Percentiles rank a stretch among this genome's conserved stretches.
These are phyloP conservation scores for Chenopodium suecicum DNA, from an alignment of 148 eudicot genomes.

Conservation along the genomic window DNA sequence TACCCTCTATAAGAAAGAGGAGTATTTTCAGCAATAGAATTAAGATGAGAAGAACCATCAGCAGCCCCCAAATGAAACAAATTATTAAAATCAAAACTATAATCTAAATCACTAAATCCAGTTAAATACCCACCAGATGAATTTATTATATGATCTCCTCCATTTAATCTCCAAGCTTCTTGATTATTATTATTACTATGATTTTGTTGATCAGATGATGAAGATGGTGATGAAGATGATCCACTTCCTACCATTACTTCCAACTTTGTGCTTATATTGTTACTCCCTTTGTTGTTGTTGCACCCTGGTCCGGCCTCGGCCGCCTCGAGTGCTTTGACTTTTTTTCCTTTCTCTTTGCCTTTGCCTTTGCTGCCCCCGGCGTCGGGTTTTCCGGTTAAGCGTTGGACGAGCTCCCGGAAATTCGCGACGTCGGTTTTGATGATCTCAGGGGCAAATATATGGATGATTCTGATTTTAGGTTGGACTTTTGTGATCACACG, in stretches of 20 bases:
- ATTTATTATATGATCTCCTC: constrained; percentile 6
- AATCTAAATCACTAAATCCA: constrained; percentile 52
- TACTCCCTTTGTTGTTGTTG: not conserved
- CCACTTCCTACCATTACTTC: constrained; percentile 25
- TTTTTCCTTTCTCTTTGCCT: constrained; percentile 17
- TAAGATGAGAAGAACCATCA: constrained; percentile 30
- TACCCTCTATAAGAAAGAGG: constrained; percentile 29
- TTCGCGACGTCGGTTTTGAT: constrained; percentile 67
- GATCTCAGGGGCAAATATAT: constrained; percentile 75
- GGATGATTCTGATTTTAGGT: constrained; percentile 77
- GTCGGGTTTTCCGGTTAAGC: constrained; percentile 69
- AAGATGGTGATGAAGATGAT: constrained; percentile 27
- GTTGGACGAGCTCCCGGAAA: constrained; percentile 66
- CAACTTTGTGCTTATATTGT: constrained; percentile 20
- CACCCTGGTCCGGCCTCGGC: not conserved
- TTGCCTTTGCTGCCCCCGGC: constrained; percentile 2
- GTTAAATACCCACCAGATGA: constrained; percentile 52
- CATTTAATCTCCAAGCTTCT: constrained; percentile 11
- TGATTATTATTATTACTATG: not conserved
- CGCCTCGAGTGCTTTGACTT: not conserved
- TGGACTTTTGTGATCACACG: constrained; percentile 48
- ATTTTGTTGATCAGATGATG: constrained; percentile 18
- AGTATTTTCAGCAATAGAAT: constrained; percentile 29
- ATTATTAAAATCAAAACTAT: constrained; percentile 44
- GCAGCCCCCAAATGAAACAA: constrained; percentile 40